A percentile compares a stretch with the other conserved stretches of the same genome.
These are phyloP conservation scores for Colletotrichum spinosum DNA, from an alignment of 2,329 filamentous ascomycete species.

Conservation along the genomic window DNA sequence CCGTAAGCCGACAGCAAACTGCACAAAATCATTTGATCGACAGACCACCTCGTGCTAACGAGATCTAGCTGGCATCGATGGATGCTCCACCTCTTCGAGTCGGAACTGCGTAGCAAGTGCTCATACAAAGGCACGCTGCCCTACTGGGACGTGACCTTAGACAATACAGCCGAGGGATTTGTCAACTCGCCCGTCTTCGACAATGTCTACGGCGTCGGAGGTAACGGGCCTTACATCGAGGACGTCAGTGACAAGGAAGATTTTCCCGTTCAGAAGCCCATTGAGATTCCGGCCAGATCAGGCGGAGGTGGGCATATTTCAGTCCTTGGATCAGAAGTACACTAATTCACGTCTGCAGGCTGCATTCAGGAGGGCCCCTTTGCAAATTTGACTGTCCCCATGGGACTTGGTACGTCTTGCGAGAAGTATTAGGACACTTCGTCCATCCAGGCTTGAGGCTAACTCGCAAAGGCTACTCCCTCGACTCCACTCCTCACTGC, in stretches of 20 bases:
- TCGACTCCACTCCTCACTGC: conserved; percentile 6
- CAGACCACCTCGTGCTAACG: background rate
- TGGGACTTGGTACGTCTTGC: conserved; percentile 5
- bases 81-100: conserved; percentile 40
- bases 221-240: conserved; percentile 30
- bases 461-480: background rate
- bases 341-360: background rate
- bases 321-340: accelerated
- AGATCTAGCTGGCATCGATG: conserved; percentile 15
- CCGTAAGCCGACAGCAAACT: background rate
- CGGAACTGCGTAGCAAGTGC: conserved; percentile 40
- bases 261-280: conserved; percentile 15
- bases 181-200: conserved; percentile 37
- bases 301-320: background rate
- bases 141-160: conserved; percentile 40
- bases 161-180: conserved; percentile 25
- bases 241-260: conserved; percentile 19
- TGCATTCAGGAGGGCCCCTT: conserved; percentile 31
- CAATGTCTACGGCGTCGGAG: conserved; percentile 28
- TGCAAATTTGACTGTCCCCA: conserved; percentile 12
- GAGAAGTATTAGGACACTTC: background rate
- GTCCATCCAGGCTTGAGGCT: no score
- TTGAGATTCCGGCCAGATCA: conserved; percentile 3
- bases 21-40: background rate
- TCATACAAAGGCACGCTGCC: conserved; percentile 41